Base-by-base conservation (phyloP, 2,329 filamentous ascomycete genomes). In the Fusarium pseudoanthophilum region DNA sequence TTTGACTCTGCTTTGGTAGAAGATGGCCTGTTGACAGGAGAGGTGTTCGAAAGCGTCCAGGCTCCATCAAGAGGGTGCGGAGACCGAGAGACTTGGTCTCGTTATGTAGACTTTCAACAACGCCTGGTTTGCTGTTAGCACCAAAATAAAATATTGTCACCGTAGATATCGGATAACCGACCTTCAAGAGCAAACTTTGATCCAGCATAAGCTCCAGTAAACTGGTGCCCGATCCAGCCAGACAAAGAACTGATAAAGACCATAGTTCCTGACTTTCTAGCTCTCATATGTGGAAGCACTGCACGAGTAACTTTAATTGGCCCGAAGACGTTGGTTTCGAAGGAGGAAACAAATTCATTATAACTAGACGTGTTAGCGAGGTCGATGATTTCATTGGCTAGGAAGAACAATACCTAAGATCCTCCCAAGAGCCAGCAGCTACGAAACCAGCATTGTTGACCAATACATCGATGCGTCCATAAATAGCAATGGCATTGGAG, bases 391-490 rank as follows among this genome's bases (percentile, higher is more conserved):
- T 1, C 2, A 13, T 7, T 10, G 5, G 9, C 14, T 10, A 13
- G 10, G 2, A 21, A 30, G 11, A 13, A 15, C 2, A 18, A 7
- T 70, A 82, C 81, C 74, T 67, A 15, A 79, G 76, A 36, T 83
- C 81, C 20, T 82, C 81, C 34, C 74, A 74, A 21, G 71, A 69
- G 16, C 73, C 76, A 46, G 78, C 67, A 5, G 74, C 64, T 2
- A 78, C 79, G 36, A 76, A 79, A 36, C 79, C 81, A 14, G 81
- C 82, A 49, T 82, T 82, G 67, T 82, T 82, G 26, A 82, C 69
- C 21, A 82, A 59, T 10, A 82, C 69, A 32, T 82, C 80, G 21
- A 83, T 79, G 13, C 68, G 76, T 1, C 79, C 81, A 34, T 80
- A 82, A 4, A 81, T 73, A 4, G 53, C 26, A 76, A 79, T 79